phyloP scores from a whole-genome alignment of 345 rosid genomes.

The Salix udensis region DNA sequence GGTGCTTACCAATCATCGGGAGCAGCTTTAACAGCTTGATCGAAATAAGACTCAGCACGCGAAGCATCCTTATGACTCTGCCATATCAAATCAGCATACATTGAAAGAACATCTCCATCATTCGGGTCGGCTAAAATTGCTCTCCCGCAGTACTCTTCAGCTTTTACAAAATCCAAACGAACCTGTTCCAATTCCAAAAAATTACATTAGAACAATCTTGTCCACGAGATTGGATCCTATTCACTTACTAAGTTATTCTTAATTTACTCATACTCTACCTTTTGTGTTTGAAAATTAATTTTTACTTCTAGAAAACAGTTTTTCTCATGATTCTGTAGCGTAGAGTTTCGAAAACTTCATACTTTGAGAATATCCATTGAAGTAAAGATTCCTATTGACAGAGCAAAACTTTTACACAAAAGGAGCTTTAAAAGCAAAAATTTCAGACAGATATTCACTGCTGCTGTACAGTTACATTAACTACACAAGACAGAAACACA shows the following conservation, averaged over 20 bases:
- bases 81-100: slow-evolving; percentile 88
- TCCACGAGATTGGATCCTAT: not conserved
- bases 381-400: not conserved
- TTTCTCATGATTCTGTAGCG: not conserved
- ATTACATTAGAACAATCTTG: not conserved
- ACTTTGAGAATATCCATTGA: not conserved
- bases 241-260: not conserved
- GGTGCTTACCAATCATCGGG: slow-evolving; percentile 72
- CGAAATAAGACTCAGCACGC: slow-evolving; percentile 73
- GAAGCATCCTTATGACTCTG: slow-evolving; percentile 56
- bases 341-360: not conserved
- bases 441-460: not conserved
- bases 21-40: slow-evolving; percentile 73
- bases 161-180: slow-evolving; percentile 53
- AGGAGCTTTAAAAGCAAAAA: not conserved
- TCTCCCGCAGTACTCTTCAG: slow-evolving; percentile 82
- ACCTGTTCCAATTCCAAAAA: slow-evolving; percentile 46
- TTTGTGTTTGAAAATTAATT: not conserved
- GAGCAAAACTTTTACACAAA: not conserved
- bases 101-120: slow-evolving; percentile 69
- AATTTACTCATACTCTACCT: not conserved
- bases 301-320: not conserved
- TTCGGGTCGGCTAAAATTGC: slow-evolving; percentile 61
- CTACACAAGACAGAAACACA: not conserved
- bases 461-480: not conserved